A percentile compares a stretch with the other conserved stretches of the same genome.
Conservation (phyloP, 441 rosid species). For the Raphanus hybrid region DNA sequence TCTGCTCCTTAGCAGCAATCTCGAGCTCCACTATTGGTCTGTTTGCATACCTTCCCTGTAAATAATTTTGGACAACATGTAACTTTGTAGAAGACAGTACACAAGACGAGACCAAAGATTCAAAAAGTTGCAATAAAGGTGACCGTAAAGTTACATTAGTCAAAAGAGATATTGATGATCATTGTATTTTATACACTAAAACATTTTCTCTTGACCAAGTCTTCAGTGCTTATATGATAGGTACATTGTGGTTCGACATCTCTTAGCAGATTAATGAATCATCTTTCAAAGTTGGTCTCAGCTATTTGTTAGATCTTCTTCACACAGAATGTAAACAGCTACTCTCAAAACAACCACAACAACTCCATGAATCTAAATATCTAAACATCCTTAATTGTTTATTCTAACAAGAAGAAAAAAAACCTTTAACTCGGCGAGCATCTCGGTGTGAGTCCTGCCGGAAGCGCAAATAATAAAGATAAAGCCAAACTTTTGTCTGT, state of each 20-base stretch:
- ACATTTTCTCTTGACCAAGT: no score
- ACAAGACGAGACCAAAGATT: slow-evolving; percentile 12
- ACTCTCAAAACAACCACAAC: background rate
- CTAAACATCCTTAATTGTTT: background rate
- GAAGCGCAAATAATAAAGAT: slow-evolving; percentile 80
- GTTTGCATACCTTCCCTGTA: slow-evolving; percentile 69
- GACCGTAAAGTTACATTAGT: background rate
- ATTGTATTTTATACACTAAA: background rate
- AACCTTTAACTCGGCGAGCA: slow-evolving; percentile 77
- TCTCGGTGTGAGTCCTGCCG: slow-evolving; percentile 74
- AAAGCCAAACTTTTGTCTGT: slow-evolving; percentile 32
- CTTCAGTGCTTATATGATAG: no score
- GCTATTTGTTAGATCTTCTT: slow-evolving; percentile 17
- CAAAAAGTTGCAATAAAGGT: background rate
- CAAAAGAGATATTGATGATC: slow-evolving; percentile 9
- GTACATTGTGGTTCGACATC: slow-evolving; percentile 16
- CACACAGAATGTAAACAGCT: background rate
- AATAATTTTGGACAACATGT: slow-evolving; percentile 4
- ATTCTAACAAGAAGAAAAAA: background rate
- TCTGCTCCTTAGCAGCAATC: slow-evolving; percentile 84
- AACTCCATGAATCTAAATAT: background rate
- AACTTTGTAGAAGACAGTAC: background rate
- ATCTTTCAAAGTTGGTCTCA: background rate
- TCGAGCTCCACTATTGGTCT: slow-evolving; percentile 81
- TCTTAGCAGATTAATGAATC: background rate